These are phyloP conservation scores for Populus deltoides DNA, from an alignment of 345 rosid species.

Conservation along the genomic window DNA sequence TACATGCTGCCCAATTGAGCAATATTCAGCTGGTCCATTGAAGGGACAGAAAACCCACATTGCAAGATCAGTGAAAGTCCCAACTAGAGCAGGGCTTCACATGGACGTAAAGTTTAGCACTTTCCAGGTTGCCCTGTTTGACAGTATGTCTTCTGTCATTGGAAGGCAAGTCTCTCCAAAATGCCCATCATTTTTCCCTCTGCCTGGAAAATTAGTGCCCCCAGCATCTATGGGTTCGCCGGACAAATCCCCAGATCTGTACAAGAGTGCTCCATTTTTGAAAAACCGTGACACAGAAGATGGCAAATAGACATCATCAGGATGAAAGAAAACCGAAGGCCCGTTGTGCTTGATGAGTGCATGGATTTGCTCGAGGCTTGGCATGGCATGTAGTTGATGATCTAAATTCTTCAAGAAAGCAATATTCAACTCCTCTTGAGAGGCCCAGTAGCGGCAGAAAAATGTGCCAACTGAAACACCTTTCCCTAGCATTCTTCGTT, in stretches of 20 bases:
- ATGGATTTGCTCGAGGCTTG: constrained; percentile 65
- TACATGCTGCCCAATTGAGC: constrained; percentile 72
- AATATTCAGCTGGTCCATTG: constrained; percentile 64
- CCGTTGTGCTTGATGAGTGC: constrained; percentile 64
- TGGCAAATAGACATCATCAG: constrained; percentile 59
- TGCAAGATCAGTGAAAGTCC: constrained; percentile 73
- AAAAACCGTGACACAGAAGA: constrained; percentile 70
- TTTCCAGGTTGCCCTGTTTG: constrained; percentile 59
- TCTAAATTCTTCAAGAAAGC: constrained; percentile 63
- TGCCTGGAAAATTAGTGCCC: constrained; percentile 70
- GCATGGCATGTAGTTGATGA: constrained; percentile 62
- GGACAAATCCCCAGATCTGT: constrained; percentile 32
- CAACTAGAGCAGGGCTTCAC: constrained; percentile 79
- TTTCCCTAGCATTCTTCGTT: constrained; percentile 60
- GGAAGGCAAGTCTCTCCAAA: constrained; percentile 69
- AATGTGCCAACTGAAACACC: constrained; percentile 78
- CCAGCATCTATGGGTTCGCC: constrained; percentile 44
- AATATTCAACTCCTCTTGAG: constrained; percentile 37
- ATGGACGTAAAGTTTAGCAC: constrained; percentile 72
- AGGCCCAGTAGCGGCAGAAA: constrained; percentile 45
- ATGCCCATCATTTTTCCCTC: constrained; percentile 60
- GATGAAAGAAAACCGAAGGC: constrained; percentile 68
- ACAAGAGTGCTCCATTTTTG: constrained; percentile 55
- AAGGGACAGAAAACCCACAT: constrained; percentile 92
- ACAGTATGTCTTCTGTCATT: constrained; percentile 32